A percentile compares a stretch with the other conserved stretches of the same genome.
These are phyloP conservation scores for Kingdonia uniflora DNA, from an alignment of 164 flowering plant species.

Conservation along the genomic window DNA sequence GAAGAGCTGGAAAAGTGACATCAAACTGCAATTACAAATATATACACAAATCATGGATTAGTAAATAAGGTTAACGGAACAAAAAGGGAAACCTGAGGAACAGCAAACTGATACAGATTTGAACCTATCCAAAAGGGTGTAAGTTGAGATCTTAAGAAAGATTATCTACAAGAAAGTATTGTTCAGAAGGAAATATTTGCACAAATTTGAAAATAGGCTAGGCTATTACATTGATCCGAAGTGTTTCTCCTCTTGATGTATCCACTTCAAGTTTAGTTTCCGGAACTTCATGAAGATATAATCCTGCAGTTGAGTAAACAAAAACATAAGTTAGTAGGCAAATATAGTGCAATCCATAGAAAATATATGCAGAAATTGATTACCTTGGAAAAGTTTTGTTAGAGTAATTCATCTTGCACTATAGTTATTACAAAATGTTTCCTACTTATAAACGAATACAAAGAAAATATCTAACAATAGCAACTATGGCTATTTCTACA, in stretches of 20 bases:
- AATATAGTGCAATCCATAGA: too few relatives aligned
- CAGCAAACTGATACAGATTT: too few relatives aligned
- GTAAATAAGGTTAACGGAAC: too few relatives aligned
- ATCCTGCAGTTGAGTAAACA: constrained; percentile 32
- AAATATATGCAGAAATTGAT: too few relatives aligned
- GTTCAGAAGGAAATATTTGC: neutral
- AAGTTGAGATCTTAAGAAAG: neutral
- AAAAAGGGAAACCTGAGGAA: too few relatives aligned
- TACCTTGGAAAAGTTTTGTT: too few relatives aligned
- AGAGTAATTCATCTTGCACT: too few relatives aligned
- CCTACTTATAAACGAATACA: too few relatives aligned
- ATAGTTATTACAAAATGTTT: too few relatives aligned
- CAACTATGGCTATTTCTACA: too few relatives aligned
- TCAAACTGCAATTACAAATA: constrained; percentile 58
- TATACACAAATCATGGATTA: neutral
- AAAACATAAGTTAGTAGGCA: too few relatives aligned
- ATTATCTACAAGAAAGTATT: neutral
- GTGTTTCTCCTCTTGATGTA: constrained; percentile 77
- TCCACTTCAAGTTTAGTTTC: constrained; percentile 77
- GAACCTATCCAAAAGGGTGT: neutral
- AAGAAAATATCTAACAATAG: too few relatives aligned
- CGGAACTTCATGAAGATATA: constrained; percentile 61
- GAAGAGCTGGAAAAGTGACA: constrained; percentile 73
- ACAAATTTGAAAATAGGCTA: neutral
- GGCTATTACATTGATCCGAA: constrained; percentile 61